Conservation (phyloP, 371 early-diverging fungal genomes). For the Actinomortierella ambigua region DNA sequence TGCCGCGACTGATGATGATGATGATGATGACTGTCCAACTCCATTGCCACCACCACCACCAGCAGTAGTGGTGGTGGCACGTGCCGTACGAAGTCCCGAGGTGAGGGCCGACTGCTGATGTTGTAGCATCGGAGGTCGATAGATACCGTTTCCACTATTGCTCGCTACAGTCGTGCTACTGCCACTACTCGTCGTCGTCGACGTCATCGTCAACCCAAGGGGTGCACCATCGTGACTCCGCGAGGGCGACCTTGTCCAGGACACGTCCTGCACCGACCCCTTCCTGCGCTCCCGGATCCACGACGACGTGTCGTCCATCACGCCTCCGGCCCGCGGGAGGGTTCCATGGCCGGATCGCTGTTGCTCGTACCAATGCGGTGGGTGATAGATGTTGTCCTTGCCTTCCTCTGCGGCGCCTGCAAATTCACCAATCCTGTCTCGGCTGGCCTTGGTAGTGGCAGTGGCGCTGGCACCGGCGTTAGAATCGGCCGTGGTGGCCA, state of each 20-base stretch:
- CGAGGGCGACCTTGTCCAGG: no score
- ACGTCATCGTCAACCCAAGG: no score
- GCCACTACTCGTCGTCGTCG: no score
- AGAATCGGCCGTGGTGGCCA: neutral
- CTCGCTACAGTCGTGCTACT: no score
- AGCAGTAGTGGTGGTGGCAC: neutral
- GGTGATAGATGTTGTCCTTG: conserved; percentile 38
- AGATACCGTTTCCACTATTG: neutral
- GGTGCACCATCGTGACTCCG: no score
- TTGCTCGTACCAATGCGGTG: conserved; percentile 44
- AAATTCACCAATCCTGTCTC: neutral
- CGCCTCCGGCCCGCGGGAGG: neutral
- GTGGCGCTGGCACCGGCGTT: no score
- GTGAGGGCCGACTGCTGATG: neutral
- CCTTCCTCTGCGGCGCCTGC: neutral
- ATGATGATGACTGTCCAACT: neutral
- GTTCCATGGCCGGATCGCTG: conserved; percentile 13
- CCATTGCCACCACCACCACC: neutral
- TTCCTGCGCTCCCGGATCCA: no score
- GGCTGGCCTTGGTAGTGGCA: no score
- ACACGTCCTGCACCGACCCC: no score
- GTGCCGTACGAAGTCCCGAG: neutral
- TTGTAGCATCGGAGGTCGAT: neutral
- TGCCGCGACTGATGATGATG: neutral
- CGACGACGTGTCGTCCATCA: no score